These are phyloP conservation scores for Alternaria triticina DNA, from an alignment of 2,329 filamentous ascomycete genomes.

Conservation along the genomic window DNA sequence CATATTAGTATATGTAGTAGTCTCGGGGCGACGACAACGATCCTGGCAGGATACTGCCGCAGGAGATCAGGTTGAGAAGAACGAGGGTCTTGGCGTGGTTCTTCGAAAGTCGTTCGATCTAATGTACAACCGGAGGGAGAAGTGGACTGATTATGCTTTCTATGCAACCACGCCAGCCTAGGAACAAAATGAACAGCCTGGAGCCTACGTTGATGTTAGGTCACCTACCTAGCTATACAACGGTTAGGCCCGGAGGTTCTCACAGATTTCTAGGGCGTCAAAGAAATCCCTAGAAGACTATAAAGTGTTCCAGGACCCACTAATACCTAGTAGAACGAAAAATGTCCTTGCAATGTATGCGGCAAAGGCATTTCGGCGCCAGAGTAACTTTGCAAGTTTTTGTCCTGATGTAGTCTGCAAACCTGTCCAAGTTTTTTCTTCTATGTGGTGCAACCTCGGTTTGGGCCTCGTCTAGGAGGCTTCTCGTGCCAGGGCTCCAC, in stretches of 20 bases:
- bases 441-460: background rate
- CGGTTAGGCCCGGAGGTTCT: too few species aligned
- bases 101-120: background rate
- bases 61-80: background rate
- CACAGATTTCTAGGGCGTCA: too few species aligned
- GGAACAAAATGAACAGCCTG: background rate
- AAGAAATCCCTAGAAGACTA: too few species aligned
- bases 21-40: background rate
- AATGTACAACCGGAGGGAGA: background rate
- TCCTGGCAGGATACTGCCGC: background rate
- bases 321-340: too few species aligned
- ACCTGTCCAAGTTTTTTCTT: background rate
- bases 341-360: too few species aligned
- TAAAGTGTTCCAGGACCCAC: too few species aligned
- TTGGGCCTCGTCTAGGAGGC: background rate
- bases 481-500: background rate
- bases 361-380: too few species aligned
- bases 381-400: background rate
- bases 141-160: background rate
- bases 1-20: background rate
- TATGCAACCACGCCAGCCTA: background rate
- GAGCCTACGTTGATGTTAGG: background rate
- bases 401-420: background rate
- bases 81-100: background rate
- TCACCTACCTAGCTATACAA: background rate